Conservation (phyloP, 257 asterid species). For the Gentiana macrophylla region DNA sequence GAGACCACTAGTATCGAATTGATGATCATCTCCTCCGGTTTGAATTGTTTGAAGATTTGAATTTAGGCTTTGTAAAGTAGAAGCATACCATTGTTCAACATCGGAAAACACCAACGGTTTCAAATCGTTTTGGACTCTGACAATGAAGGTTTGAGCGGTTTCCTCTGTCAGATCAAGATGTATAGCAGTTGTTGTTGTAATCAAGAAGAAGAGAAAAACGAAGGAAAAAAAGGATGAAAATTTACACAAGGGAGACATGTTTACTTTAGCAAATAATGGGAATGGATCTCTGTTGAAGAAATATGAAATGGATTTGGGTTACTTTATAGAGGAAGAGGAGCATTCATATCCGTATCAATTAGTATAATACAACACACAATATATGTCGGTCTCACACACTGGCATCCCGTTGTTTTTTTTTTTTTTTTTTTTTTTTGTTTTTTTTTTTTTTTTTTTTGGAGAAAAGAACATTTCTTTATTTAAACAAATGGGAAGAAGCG, state of each 20-base stretch:
- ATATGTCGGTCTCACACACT: background rate
- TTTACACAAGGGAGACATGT: slow-evolving; percentile 9
- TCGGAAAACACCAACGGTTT: slow-evolving; percentile 57
- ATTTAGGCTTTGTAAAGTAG: slow-evolving; percentile 49
- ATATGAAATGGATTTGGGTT: background rate
- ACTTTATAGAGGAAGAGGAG: too few species aligned
- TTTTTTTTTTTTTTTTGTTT: too few species aligned
- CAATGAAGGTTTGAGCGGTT: slow-evolving; percentile 40
- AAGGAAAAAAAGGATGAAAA: slow-evolving; percentile 5
- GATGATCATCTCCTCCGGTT: slow-evolving; percentile 6
- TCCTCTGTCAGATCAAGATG: background rate
- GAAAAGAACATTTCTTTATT: too few species aligned
- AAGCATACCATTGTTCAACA: slow-evolving; percentile 50
- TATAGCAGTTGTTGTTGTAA: slow-evolving; percentile 9
- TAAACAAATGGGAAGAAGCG: too few species aligned
- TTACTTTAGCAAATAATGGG: background rate
- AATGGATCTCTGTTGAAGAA: background rate
- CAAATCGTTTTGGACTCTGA: slow-evolving; percentile 46
- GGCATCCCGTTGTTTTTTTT: too few species aligned
- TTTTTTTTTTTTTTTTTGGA: too few species aligned
- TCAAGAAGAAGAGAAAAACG: background rate
- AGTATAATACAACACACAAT: background rate
- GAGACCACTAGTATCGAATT: slow-evolving; percentile 8
- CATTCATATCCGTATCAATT: background rate
- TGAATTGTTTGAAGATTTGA: slow-evolving; percentile 9